Base-by-base conservation (phyloP, 2,329 filamentous ascomycete genomes). In the Aureobasidium sp. region DNA sequence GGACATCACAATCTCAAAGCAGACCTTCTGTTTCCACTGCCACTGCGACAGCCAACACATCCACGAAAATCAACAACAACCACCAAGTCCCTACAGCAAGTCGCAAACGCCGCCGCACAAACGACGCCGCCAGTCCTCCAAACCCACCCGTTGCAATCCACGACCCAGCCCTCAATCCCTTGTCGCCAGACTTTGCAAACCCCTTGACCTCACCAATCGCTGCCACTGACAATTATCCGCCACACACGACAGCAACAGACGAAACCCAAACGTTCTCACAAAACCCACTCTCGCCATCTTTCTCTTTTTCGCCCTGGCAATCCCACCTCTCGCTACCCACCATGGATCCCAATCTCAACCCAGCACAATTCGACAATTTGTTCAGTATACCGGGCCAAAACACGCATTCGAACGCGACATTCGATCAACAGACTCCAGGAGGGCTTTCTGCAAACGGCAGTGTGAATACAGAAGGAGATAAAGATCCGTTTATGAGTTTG, bases 401-500 rank as follows among this genome's bases (percentile, higher is more conserved):
- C 20, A 47, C 6, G 7, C 55, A 49, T 1, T 34, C 47, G 2
- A 34, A 34, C 11, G 42, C 42, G 2, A 37, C 47, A 0, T 42
- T 76, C 68, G 69, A 76, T 62, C 67, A 80, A 70, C 71, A 79
- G 67, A 76, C 79, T 63, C 72, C 79, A 68, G 73, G 76, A 51
- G 76, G 71, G 31, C 70, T 74, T n/a, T 79, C 75, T 62, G 74
- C 74, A 14, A 67, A 68, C 52, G 68, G 72, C 71, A 47, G 73
- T 15, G 72, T 70, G 56, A 72, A 77, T 55, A 76, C 75, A 25
- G 77, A 77, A 64, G 68, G 70, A 22, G 89, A 93, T 67, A 91
- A 89, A 68, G 90, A 94, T 70, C 89, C 90, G 0, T 94, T 95
- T 70, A 74, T 94, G 44, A 89, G 84, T 64, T 75, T 94, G 45